These are phyloP conservation scores for Rhizopus stolonifer DNA, from an alignment of 371 early-diverging fungal species.

Conservation along the genomic window DNA sequence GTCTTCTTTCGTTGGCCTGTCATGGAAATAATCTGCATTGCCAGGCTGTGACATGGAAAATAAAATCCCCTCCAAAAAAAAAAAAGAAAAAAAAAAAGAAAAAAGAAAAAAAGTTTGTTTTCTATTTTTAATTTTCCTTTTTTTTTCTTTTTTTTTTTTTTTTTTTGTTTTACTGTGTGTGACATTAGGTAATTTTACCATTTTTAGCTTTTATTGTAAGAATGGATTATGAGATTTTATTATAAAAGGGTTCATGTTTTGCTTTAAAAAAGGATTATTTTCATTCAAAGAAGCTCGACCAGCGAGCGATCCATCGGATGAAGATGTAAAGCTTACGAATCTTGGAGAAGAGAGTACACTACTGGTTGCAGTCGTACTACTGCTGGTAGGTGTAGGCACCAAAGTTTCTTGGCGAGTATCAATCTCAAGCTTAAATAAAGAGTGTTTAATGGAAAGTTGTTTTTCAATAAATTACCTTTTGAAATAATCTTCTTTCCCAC, in stretches of 20 bases:
- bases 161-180: not conserved
- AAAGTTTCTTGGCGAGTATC: conserved; percentile 4
- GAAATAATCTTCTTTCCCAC: conserved; percentile 72
- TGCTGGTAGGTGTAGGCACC: conserved; percentile 2
- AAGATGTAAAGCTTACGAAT: too few species aligned
- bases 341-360: conserved; percentile 6
- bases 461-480: not conserved
- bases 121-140: not conserved
- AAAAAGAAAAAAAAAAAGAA: conserved; percentile 1
- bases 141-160: not conserved
- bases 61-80: conserved; percentile 2
- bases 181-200: not conserved
- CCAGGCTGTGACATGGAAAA: conserved; percentile 45
- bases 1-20: conserved; percentile 5
- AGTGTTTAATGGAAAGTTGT: too few species aligned
- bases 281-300: not conserved
- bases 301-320: not conserved
- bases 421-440: not conserved
- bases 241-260: not conserved
- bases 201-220: conserved; percentile 1
- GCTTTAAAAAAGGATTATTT: not conserved
- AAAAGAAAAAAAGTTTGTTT: not conserved
- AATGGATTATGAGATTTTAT: not conserved
- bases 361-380: not conserved
- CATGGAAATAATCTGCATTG: conserved; percentile 35